Evolutionary conservation across 805 yeast species (phyloP), one percentile per base, ranked within the genome.

Genomic region (Kluyveromyces aestuarii): DNA sequence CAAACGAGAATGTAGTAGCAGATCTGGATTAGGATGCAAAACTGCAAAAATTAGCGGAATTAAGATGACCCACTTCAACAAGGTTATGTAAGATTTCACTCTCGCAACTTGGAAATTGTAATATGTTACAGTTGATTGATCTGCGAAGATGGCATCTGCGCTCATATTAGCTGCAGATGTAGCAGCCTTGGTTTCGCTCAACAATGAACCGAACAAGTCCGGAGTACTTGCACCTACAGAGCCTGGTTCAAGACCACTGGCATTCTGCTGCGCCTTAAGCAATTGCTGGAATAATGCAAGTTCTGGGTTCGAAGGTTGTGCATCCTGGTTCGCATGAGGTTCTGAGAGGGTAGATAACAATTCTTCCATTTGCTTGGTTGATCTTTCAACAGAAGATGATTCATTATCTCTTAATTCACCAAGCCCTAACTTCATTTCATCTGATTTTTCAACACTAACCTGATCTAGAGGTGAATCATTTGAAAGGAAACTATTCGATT

Each of bases 401-500:
- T 21, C 25, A 21, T 21, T 21, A 6, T 21, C 25, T 21, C 25
- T 21, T 21, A 21, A 21, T 14, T 25, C 17, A 4, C 9, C n/a
- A 8, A 27, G 40, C 18, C 16, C 36, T 27, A 19, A 14, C 2
- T 16, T 19, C 2, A 8, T n/a, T 25, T 33, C 25, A 27, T 37
- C 25, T 37, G 44, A 18, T 38, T 27, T 16, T 4, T 54, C 45
- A 21, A 47, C 13, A 16, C 37, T 38, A 8, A 27, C 37, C 3
- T 46, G 42, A 6, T 61, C 68, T 30, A 66, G 45, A 14, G 71
- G 67, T 10, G 72, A 64, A 14, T 61, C 66, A 3, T 71, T 54
- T 6, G 69, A 60, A 46, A 72, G 52, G 19, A 59, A 63, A 39
- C 75, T 68, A 42, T 64, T 65, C 25, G 64, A 62, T 11, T 49